Conservation (phyloP, 768 basidiomycete species). For the Gymnopilus junonius region DNA sequence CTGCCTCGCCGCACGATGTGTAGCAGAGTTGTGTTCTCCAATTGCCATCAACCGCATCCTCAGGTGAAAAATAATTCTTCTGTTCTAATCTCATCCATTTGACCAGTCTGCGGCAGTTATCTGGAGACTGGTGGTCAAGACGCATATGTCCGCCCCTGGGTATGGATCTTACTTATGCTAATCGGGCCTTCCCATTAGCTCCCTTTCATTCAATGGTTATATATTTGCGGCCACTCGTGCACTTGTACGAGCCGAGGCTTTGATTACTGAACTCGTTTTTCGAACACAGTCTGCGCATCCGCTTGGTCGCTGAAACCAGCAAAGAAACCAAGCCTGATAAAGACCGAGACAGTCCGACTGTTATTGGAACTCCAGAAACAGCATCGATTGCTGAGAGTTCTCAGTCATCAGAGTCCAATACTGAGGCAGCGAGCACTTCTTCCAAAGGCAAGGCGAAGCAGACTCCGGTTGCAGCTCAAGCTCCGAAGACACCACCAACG, state of each 20-base stretch:
- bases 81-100: not conserved
- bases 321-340: not conserved
- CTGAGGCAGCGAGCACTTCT: not conserved
- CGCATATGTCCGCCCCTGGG: constrained; percentile 61
- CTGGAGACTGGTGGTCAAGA: constrained; percentile 55
- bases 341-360: not conserved
- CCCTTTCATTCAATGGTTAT: constrained; percentile 57
- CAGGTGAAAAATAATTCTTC: not conserved
- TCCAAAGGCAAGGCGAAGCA: not conserved
- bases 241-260: constrained; percentile 40
- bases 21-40: constrained; percentile 3
- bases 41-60: constrained; percentile 13
- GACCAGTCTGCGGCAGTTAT: constrained; percentile 41
- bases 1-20: not conserved
- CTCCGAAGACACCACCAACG: not conserved
- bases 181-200: constrained; percentile 44
- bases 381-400: constrained; percentile 6
- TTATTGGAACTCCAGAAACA: constrained; percentile 7
- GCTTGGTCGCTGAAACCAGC: constrained; percentile 36
- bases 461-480: not conserved
- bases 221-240: constrained; percentile 51
- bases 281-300: constrained; percentile 57
- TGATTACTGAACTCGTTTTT: constrained; percentile 45
- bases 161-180: constrained; percentile 52
- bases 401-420: not conserved